Evolutionary conservation across 106 monocot genomes (phyloP).

Genomic region (Apostasia shenzhenica): DNA sequence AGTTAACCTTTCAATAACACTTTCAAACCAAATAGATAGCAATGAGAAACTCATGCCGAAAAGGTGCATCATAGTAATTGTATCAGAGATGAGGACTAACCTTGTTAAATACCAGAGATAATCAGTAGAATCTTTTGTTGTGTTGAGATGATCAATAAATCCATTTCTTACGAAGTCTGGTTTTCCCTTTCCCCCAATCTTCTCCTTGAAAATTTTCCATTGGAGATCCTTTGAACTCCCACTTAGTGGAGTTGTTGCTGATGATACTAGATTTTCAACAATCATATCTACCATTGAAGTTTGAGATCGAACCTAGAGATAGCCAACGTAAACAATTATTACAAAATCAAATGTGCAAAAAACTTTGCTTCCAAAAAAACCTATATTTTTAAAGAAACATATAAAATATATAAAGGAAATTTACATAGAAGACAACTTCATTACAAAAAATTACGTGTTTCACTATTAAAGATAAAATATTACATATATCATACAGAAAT

Average conservation of each 20-base stretch:
- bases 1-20: no score
- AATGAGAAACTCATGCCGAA: no score
- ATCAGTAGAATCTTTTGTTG: conserved; percentile 90
- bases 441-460: no score
- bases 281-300: conserved; percentile 73
- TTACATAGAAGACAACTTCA: background rate
- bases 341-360: background rate
- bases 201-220: conserved; percentile 74
- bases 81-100: conserved; percentile 21
- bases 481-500: no score
- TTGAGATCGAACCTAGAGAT: conserved; percentile 63
- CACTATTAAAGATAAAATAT: no score
- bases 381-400: background rate
- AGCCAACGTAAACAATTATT: conserved; percentile 1
- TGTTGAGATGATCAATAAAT: conserved; percentile 96
- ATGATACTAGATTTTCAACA: conserved; percentile 36
- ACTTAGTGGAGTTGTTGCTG: background rate
- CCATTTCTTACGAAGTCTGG: conserved; percentile 55
- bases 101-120: conserved; percentile 97
- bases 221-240: conserved; percentile 13
- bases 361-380: background rate
- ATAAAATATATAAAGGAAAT: background rate
- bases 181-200: conserved; percentile 57
- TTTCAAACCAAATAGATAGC: background rate
- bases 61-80: no score